Evolutionary conservation across 495 filamentous ascomycete species (phyloP).

Genomic region (Penicillium canariense): DNA sequence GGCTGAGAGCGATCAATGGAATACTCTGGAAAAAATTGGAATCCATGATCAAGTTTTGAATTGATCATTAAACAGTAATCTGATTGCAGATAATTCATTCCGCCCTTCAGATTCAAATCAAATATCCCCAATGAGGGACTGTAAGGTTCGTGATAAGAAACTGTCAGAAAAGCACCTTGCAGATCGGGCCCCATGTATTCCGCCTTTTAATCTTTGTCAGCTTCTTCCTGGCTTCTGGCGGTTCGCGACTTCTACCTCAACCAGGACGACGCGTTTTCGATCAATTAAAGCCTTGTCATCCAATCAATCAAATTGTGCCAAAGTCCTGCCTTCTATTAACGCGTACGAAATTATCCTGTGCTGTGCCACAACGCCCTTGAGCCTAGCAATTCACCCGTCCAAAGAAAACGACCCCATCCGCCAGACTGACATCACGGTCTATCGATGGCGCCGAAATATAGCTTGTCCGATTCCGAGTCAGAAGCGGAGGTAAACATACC

Average conservation of each 20-base stretch:
- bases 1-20: background rate
- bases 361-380: background rate
- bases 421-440: background rate
- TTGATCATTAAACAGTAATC: background rate
- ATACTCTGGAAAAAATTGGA: too few relatives aligned
- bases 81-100: too few relatives aligned
- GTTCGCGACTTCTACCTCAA: background rate
- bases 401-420: background rate
- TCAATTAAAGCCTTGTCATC: background rate
- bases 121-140: background rate
- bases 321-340: background rate
- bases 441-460: conserved; percentile 36
- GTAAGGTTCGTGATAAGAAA: background rate
- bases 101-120: too few relatives aligned
- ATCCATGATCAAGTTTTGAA: too few relatives aligned
- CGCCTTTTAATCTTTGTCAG: conserved; percentile 4
- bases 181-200: background rate
- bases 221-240: background rate
- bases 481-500: conserved; percentile 15
- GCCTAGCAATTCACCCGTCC: background rate
- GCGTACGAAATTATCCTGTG: background rate
- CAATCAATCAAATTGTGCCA: background rate
- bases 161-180: background rate
- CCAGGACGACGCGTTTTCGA: conserved; percentile 2
- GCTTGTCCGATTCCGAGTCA: conserved; percentile 38